phyloP scores from a whole-genome alignment of 192 early-diverging fungal genomes.

The Chytriomyces confervae region DNA sequence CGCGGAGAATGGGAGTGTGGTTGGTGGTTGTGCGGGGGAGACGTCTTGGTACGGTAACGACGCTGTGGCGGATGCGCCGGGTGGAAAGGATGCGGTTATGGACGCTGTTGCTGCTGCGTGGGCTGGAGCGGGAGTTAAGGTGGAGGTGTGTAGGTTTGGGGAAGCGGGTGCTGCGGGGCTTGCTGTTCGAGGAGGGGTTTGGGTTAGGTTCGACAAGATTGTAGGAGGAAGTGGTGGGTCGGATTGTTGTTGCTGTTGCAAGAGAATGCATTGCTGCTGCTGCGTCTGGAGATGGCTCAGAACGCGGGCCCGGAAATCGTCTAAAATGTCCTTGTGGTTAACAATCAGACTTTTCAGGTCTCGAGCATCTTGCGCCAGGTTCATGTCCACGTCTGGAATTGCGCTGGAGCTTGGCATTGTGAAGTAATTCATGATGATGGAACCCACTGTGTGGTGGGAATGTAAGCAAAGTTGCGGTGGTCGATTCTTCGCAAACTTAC shows the following conservation, averaged over 20 bases:
- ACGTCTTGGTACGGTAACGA: background rate
- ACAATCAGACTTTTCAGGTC: constrained; percentile 51
- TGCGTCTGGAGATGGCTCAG: constrained; percentile 14
- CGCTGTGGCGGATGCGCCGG: background rate
- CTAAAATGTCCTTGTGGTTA: constrained; percentile 51
- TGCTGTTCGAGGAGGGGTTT: background rate
- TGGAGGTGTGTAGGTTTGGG: background rate
- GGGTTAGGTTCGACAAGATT: too few relatives aligned
- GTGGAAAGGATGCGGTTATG: background rate
- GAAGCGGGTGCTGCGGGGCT: background rate
- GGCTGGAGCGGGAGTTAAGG: too few relatives aligned
- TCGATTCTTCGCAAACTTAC: constrained; percentile 23
- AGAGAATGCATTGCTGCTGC: constrained; percentile 18
- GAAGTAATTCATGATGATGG: constrained; percentile 51
- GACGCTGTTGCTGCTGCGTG: background rate
- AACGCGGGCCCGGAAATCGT: constrained; percentile 44
- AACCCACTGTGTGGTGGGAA: constrained; percentile 39
- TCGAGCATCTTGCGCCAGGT: constrained; percentile 51
- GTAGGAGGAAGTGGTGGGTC: background rate
- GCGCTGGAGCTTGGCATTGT: constrained; percentile 30
- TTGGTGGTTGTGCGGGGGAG: background rate
- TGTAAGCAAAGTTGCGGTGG: background rate
- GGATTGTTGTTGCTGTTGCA: constrained; percentile 12
- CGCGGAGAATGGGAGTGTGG: background rate
- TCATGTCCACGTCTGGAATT: constrained; percentile 50